A percentile compares a stretch with the other conserved stretches of the same genome.
These are phyloP conservation scores for Trichocomaceae sp. DNA, from an alignment of 2,329 filamentous ascomycete genomes.

Conservation along the genomic window DNA sequence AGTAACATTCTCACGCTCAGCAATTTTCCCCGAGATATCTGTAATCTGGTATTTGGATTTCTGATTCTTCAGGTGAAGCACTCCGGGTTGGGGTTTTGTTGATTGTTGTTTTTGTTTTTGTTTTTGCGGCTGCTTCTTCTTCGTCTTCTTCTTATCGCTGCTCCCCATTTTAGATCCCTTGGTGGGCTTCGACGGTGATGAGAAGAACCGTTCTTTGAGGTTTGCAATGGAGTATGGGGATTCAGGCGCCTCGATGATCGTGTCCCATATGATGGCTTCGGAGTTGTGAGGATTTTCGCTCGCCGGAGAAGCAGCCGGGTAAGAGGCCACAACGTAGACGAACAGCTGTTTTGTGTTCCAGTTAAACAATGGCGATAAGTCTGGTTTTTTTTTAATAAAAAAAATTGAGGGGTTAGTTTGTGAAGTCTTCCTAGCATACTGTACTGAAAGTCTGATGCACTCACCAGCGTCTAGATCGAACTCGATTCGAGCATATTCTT, in stretches of 20 bases:
- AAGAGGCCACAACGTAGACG: slow-evolving; percentile 83
- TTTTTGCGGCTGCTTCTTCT: slow-evolving; percentile 13
- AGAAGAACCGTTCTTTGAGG: slow-evolving; percentile 32
- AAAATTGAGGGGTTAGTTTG: neutral
- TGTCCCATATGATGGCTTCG: slow-evolving; percentile 89
- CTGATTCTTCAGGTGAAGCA: slow-evolving; percentile 72
- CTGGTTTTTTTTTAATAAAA: slow-evolving; percentile 32
- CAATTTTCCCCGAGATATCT: slow-evolving; percentile 73
- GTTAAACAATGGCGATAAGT: slow-evolving; percentile 86
- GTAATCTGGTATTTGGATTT: slow-evolving; percentile 96
- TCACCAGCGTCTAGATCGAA: slow-evolving; percentile 79
- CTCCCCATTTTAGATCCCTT: slow-evolving; percentile 7
- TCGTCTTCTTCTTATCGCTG: slow-evolving; percentile 9
- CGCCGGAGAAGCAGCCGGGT: slow-evolving; percentile 43
- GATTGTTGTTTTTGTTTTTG: slow-evolving; percentile 13
- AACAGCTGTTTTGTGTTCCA: slow-evolving; percentile 99
- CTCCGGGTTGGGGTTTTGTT: slow-evolving; percentile 43
- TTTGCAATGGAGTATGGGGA: slow-evolving; percentile 38
- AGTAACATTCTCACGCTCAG: slow-evolving; percentile 64
- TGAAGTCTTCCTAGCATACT: neutral
- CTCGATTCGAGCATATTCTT: slow-evolving; percentile 91
- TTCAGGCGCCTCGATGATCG: slow-evolving; percentile 68
- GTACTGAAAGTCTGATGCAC: neutral
- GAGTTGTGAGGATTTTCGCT: slow-evolving; percentile 25
- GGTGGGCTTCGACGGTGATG: slow-evolving; percentile 12